These are phyloP conservation scores for Populus nigra DNA, from an alignment of 345 rosid genomes.

Conservation along the genomic window DNA sequence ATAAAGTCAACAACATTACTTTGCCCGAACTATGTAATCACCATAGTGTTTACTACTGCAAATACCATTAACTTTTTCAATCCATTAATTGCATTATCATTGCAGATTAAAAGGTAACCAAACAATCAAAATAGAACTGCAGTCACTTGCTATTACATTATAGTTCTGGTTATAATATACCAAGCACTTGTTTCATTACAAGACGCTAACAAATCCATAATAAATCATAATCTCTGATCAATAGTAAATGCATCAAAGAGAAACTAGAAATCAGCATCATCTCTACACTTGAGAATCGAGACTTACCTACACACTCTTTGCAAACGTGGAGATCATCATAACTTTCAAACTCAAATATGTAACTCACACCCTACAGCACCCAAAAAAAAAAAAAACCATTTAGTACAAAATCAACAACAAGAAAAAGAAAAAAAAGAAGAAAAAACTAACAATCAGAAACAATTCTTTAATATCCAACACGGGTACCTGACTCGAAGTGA, in stretches of 20 bases:
- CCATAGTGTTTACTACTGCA: background rate
- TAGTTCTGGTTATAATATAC: background rate
- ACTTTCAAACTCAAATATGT: conserved; percentile 83
- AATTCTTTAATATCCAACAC: background rate
- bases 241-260: background rate
- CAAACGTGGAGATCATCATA: conserved; percentile 71
- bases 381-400: background rate
- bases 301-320: conserved; percentile 80
- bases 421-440: background rate
- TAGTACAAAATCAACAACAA: background rate
- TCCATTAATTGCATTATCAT: no score
- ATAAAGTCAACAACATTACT: background rate
- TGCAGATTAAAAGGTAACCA: background rate
- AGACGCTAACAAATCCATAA: background rate
- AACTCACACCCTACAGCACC: conserved; percentile 57
- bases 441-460: conserved; percentile 1
- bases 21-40: background rate
- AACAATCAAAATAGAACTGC: background rate
- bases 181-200: background rate
- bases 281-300: background rate
- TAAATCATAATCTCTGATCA: background rate
- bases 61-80: no score
- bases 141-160: background rate
- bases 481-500: conserved; percentile 63
- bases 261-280: background rate